Evolutionary conservation across 805 yeast genomes (phyloP), one percentile per base, ranked within the genome.

Genomic region (Candida pseudoglaebosa): DNA sequence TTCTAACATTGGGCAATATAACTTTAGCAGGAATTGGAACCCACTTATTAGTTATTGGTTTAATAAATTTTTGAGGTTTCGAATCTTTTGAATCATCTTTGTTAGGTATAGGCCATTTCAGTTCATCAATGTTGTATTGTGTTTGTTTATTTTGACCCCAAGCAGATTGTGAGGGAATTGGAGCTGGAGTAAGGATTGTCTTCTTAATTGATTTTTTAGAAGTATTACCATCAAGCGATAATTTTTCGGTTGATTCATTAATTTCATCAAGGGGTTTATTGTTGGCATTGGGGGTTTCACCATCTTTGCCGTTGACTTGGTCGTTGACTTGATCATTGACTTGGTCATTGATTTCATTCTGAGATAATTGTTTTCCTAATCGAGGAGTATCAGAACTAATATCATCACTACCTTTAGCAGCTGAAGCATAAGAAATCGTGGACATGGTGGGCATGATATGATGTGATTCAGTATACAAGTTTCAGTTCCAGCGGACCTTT

Each of bases 101-200:
- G 40, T 64, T 65, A 4, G 73, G 71, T 9, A 71, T 63, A 13
- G 74, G 73, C 70, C 72, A 67, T 46, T 65, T 67, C 39, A 52
- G 56, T 38, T 65, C 73, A 47, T 67, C 73, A 20, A 67, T 70
- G 16, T 48, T 39, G 2, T 47, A 24, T 19, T 19, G 34, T 5
- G 40, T 17, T n/a, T 44, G 36, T 20, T 46, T 38, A 10, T 59
- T 36, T 10, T 56, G 37, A 13, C 70, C 71, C 74, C 74, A 68
- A 6, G 62, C 74, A 12, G 69, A 62, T 37, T 61, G 65, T 34
- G 59, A 39, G 7, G 74, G 74, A 37, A 68, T 71, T 1, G 74
- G 74, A 7, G 74, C 74, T 4, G 74, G 73, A 4, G 71, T 68
- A 49, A 68, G 61, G 4, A 51, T 40, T 41, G 65, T 65, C 50